A percentile compares a stretch with the other conserved stretches of the same genome.
Conservation (phyloP, 1,284 basidiomycete species). For the Ganoderma lucidum region DNA sequence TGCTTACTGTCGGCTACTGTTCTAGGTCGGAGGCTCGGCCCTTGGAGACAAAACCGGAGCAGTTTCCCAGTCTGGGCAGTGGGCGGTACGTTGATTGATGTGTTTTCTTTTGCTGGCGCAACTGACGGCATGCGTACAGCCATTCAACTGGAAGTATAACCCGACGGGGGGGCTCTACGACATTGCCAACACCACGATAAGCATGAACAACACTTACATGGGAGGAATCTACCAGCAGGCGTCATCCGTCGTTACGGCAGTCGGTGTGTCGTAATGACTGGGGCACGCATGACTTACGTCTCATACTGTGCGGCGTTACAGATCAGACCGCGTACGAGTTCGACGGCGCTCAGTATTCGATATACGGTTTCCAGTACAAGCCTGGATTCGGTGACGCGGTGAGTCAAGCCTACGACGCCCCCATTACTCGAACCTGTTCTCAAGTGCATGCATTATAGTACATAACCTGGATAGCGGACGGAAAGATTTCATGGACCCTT, state of each 20-base stretch:
- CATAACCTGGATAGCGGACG: slow-evolving; percentile 80
- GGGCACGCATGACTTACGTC: background rate
- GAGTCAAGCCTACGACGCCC: slow-evolving; percentile 10
- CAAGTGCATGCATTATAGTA: slow-evolving; percentile 53
- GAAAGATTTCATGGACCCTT: slow-evolving; percentile 77
- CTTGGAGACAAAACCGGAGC: slow-evolving; percentile 36
- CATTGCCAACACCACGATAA: slow-evolving; percentile 50
- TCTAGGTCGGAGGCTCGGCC: slow-evolving; percentile 4
- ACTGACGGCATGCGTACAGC: background rate
- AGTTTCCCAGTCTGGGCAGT: slow-evolving; percentile 55
- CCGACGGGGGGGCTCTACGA: slow-evolving; percentile 30
- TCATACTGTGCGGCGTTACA: slow-evolving; percentile 13
- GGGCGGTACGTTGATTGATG: slow-evolving; percentile 35
- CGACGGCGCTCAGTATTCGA: slow-evolving; percentile 30
- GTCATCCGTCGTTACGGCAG: slow-evolving; percentile 37
- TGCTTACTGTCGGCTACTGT: background rate
- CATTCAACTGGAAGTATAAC: slow-evolving; percentile 9
- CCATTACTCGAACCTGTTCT: background rate
- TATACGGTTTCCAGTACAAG: slow-evolving; percentile 42
- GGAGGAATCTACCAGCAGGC: slow-evolving; percentile 64
- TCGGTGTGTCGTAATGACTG: slow-evolving; percentile 22
- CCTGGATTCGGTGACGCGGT: slow-evolving; percentile 43
- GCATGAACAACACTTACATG: slow-evolving; percentile 56
- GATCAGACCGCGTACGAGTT: slow-evolving; percentile 41
- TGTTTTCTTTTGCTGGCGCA: slow-evolving; percentile 36